A percentile compares a stretch with the other conserved stretches of the same genome.
These are phyloP conservation scores for Trichoderma afroharzianum DNA, from an alignment of 2,329 filamentous ascomycete genomes.

Conservation along the genomic window DNA sequence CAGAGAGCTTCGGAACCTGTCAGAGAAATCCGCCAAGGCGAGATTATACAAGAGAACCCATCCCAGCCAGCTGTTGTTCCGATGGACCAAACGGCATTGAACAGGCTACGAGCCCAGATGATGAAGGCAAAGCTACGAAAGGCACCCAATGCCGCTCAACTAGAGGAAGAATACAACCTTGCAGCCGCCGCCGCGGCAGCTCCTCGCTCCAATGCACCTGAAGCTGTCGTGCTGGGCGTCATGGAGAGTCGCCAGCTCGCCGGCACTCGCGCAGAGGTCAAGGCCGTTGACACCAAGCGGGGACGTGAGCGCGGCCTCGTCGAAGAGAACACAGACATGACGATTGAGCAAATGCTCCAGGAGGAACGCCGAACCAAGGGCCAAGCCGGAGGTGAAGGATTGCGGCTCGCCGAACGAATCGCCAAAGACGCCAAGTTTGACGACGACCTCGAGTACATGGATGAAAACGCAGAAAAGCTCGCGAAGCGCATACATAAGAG, in stretches of 20 bases:
- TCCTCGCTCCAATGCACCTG: conserved; percentile 56
- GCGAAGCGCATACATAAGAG: conserved; percentile 84
- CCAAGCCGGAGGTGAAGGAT: conserved; percentile 73
- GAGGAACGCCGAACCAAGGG: conserved; percentile 85
- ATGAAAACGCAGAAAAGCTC: conserved; percentile 90
- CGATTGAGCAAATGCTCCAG: conserved; percentile 91
- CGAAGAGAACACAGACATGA: conserved; percentile 92
- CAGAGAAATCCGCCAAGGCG: conserved; percentile 47
- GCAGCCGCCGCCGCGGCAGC: conserved; percentile 59
- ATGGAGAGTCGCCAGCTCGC: conserved; percentile 90
- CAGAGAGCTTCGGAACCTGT: conserved; percentile 36
- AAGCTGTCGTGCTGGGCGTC: conserved; percentile 69
- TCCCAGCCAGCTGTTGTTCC: conserved; percentile 32
- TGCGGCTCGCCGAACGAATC: conserved; percentile 84
- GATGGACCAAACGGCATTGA: conserved; percentile 78
- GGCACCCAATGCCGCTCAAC: conserved; percentile 66
- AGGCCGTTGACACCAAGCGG: conserved; percentile 71
- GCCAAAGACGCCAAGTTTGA: conserved; percentile 89
- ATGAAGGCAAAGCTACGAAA: conserved; percentile 91
- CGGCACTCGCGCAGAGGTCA: conserved; percentile 69
- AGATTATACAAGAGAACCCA: conserved; percentile 52
- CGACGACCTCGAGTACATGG: conserved; percentile 92
- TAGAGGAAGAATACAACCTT: conserved; percentile 81
- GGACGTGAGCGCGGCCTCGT: conserved; percentile 81
- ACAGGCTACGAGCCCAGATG: conserved; percentile 86